Conservation (phyloP, 495 filamentous ascomycete species). For the Neurospora sp. region DNA sequence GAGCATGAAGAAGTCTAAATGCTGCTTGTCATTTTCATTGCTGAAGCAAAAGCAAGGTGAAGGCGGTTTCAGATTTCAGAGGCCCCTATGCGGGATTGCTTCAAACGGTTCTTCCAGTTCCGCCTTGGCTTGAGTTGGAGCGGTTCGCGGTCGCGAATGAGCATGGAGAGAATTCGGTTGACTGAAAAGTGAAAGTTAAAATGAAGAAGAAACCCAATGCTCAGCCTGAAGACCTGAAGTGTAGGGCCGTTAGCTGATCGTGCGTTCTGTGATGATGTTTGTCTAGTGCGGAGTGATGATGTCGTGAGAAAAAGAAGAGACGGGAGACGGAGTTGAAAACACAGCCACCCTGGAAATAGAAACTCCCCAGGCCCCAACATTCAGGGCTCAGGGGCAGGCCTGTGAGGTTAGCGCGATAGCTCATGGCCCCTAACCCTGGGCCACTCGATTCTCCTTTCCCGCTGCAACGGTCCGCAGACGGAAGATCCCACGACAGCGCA, state of each 20-base stretch:
- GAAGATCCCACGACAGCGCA: not conserved
- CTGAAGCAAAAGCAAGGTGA: not conserved
- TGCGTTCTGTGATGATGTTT: not conserved
- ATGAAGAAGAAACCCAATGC: not conserved
- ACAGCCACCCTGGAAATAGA: slow-evolving; percentile 17
- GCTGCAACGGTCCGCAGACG: not conserved
- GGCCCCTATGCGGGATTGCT: not conserved
- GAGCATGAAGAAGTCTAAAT: not conserved
- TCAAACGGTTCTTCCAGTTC: not conserved
- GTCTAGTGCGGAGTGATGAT: not conserved
- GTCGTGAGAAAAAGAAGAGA: not conserved
- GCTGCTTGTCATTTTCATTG: not conserved
- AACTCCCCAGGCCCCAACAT: slow-evolving; percentile 1
- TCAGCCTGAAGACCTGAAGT: not conserved
- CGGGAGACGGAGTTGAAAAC: not conserved
- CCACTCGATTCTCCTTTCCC: not conserved
- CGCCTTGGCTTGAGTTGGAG: slow-evolving; percentile 1
- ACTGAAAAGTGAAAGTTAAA: slow-evolving; percentile 11
- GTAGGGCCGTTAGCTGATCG: slow-evolving; percentile 1
- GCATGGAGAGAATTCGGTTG: slow-evolving; percentile 19
- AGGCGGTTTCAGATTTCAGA: not conserved
- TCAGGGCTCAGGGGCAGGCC: not conserved
- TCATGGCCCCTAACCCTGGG: not conserved
- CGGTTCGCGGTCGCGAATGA: slow-evolving; percentile 10
- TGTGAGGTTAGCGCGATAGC: not conserved